These are phyloP conservation scores for Sonneratia alba DNA, from an alignment of 345 rosid species.

Conservation along the genomic window DNA sequence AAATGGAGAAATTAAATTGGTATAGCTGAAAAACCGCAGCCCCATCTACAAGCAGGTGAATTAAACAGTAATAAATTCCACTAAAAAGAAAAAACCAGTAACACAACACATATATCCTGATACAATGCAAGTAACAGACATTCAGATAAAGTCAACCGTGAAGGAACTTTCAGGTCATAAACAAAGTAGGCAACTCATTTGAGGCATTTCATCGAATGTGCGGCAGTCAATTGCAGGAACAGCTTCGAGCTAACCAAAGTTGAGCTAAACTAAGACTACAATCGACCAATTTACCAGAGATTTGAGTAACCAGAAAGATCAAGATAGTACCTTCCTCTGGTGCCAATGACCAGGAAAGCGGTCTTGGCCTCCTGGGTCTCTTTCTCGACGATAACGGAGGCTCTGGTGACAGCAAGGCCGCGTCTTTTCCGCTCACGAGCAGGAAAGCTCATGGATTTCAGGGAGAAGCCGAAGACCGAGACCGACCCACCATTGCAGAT, in stretches of 20 bases:
- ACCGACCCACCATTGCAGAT: constrained; percentile 37
- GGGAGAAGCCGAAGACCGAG: constrained; percentile 44
- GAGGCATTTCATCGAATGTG: background rate
- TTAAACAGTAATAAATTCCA: no score
- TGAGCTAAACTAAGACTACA: background rate
- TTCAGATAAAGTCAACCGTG: background rate
- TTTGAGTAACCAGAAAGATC: background rate
- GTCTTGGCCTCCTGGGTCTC: constrained; percentile 50
- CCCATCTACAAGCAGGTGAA: no score
- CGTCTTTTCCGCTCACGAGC: constrained; percentile 18
- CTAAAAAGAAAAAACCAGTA: no score
- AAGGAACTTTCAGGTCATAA: background rate
- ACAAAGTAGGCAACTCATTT: background rate
- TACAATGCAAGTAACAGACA: background rate
- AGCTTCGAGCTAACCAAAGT: background rate
- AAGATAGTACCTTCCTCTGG: constrained; percentile 74
- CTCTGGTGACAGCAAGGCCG: constrained; percentile 25
- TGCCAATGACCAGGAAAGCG: constrained; percentile 71
- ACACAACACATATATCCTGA: background rate
- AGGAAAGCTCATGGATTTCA: constrained; percentile 24
- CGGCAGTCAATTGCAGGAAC: background rate
- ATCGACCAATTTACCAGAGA: background rate
- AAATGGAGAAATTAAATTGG: no score
- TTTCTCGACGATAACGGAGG: constrained; percentile 65
- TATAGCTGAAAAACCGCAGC: no score